Conservation (phyloP, 106 monocot species). For the Dioscorea alata region DNA sequence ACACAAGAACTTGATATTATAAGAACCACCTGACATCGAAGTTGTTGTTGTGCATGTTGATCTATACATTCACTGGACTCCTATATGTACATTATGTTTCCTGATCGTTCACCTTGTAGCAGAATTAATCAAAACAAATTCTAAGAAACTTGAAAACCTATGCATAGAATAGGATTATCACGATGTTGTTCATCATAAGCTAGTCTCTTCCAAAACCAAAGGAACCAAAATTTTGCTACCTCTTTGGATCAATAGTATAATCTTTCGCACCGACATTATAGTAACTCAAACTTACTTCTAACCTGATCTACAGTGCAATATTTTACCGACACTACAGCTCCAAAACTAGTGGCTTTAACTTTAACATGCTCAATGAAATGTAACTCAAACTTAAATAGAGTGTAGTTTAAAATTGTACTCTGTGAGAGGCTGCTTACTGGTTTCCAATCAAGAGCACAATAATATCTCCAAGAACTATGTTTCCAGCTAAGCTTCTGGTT, state of each 20-base stretch:
- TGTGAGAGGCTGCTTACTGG: constrained; percentile 33
- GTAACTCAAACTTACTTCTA: too few relatives aligned
- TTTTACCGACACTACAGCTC: constrained; percentile 55
- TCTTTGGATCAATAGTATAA: constrained; percentile 51
- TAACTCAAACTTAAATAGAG: neutral
- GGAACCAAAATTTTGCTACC: constrained; percentile 39
- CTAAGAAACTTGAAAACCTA: too few relatives aligned
- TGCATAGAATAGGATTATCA: too few relatives aligned
- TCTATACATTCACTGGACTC: too few relatives aligned
- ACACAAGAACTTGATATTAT: too few relatives aligned
- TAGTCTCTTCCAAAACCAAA: constrained; percentile 58
- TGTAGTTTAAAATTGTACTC: neutral
- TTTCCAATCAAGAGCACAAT: constrained; percentile 63
- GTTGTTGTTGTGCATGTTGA: too few relatives aligned
- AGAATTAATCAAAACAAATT: too few relatives aligned
- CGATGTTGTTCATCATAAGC: constrained; percentile 6
- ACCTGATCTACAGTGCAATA: too few relatives aligned
- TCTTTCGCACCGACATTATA: constrained; percentile 65
- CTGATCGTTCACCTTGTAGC: too few relatives aligned
- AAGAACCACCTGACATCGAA: too few relatives aligned
- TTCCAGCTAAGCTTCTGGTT: constrained; percentile 75
- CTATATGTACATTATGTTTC: too few relatives aligned
- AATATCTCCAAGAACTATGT: constrained; percentile 84
- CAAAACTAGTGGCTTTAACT: constrained; percentile 52
- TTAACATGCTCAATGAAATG: constrained; percentile 35